Percentiles rank a stretch among this genome's conserved stretches.
Evolutionary conservation across 306 rosid genomes (phyloP).

Genomic region (Citrullus mucosospermus): DNA sequence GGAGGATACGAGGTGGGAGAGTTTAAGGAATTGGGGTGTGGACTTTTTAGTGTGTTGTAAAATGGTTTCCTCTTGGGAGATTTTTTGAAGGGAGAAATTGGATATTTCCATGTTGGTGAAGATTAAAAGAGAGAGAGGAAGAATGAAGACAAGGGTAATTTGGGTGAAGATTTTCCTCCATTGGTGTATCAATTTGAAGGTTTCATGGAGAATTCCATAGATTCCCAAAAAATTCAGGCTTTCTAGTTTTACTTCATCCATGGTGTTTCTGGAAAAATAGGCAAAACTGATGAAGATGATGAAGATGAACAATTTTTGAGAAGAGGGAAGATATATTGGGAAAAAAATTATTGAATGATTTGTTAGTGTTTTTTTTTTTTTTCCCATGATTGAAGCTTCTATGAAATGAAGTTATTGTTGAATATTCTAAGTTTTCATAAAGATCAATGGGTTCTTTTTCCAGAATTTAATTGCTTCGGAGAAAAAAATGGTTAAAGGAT

Average conservation of each 20-base stretch:
- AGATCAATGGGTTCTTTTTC: not conserved
- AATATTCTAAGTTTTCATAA: not conserved
- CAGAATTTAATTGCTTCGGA: not conserved
- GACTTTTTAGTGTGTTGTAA: not conserved
- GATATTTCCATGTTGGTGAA: not conserved
- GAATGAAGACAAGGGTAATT: not conserved
- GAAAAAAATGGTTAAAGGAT: not conserved
- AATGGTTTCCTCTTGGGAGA: not conserved
- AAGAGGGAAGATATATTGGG: not conserved
- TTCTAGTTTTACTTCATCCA: not conserved
- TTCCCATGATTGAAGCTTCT: not conserved
- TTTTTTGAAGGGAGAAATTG: slow-evolving; percentile 6
- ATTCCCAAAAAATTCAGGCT: not conserved
- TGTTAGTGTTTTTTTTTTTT: too few species aligned
- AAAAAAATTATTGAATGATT: too few species aligned
- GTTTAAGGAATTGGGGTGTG: not conserved
- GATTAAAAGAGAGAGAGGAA: not conserved
- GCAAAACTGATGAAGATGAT: not conserved
- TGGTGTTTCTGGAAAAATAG: not conserved
- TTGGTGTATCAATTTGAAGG: not conserved
- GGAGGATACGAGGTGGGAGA: not conserved
- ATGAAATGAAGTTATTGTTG: not conserved
- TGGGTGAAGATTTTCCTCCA: not conserved
- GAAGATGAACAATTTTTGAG: not conserved
- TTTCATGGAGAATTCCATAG: not conserved